Base-by-base conservation (phyloP, 495 filamentous ascomycete genomes). In the Tuber brumale region DNA sequence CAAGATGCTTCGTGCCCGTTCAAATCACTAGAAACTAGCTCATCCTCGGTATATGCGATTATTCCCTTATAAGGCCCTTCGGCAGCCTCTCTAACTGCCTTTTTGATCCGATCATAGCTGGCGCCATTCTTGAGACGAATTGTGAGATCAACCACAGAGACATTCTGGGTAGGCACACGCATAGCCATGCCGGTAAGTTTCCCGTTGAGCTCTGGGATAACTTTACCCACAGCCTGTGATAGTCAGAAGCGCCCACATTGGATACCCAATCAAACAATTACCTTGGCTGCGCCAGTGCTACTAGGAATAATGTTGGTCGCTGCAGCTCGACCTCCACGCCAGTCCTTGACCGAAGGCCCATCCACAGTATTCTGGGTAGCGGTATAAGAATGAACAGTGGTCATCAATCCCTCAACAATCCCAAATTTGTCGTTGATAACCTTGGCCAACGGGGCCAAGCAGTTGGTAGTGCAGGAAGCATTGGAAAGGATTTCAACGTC, bases 291-390 rank as follows among this genome's bases (percentile, higher is more conserved):
- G 90, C 95, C 95, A 78, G 95, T 99, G 89, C 94, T 97, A 90
- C 90, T 93, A 85, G 95, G 95, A 84, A 99, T 99, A 90, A 99
- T 99, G 91, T 99, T 99, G 89, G 97, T 92, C 81, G 95, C 96
- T 86, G 96, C 95, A 83, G 93, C 93, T 87, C 95, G 95, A 83
- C 95, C 95, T 89, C 95, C 96, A 87, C 95, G 91, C 95, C 95
- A 99, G 90, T 99, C 95, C 93, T 99, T 99, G 85, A 87, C 87
- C 66, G 95, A 98, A 81, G 95, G 95, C 83, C 94, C 96, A 83
- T 99, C 95, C 82, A 99, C 95, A 79, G 94, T 97, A 92, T 98
- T 98, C 89, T 99, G 95, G 85, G 96, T 99, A 83, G 95, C 96
- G 82, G 95, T 99, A 92, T 98, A 98, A 83, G 95, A 97, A 92